These are phyloP conservation scores for Haematococcus sp. DNA, from an alignment of 139 green algal genomes.

Conservation along the genomic window DNA sequence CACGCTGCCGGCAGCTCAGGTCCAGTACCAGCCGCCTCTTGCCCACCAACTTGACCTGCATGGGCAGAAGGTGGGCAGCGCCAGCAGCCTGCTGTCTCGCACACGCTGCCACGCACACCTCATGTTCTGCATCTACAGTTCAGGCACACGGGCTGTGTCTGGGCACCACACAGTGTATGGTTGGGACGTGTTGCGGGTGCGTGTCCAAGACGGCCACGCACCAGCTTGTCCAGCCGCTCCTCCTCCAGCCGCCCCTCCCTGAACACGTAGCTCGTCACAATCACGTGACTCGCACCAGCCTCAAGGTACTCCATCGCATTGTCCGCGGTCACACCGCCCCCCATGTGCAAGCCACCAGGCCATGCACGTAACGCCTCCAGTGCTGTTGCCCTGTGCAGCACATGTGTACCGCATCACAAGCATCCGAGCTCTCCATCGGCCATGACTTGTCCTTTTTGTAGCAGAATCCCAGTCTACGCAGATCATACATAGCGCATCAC, in stretches of 20 bases:
- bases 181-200: background rate
- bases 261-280: slow-evolving; percentile 96
- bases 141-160: too few species aligned
- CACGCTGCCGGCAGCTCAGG: slow-evolving; percentile 84
- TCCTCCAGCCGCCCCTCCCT: slow-evolving; percentile 81
- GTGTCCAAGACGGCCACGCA: slow-evolving; percentile 22
- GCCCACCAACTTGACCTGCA: slow-evolving; percentile 81
- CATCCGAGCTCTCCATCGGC: background rate
- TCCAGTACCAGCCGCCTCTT: slow-evolving; percentile 91
- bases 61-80: too few species aligned
- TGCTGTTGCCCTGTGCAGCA: slow-evolving; percentile 57
- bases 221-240: slow-evolving; percentile 72
- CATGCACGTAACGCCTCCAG: slow-evolving; percentile 74
- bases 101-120: too few species aligned
- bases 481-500: too few species aligned
- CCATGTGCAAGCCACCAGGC: slow-evolving; percentile 90
- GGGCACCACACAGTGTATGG: too few species aligned
- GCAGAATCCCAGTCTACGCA: background rate
- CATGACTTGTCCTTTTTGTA: background rate
- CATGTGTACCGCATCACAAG: too few species aligned
- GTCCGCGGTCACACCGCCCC: slow-evolving; percentile 84
- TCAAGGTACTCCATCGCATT: slow-evolving; percentile 88
- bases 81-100: too few species aligned
- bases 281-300: slow-evolving; percentile 92
- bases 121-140: too few species aligned